phyloP scores from a whole-genome alignment of 2,329 filamentous ascomycete genomes.

The Falciphora oryzae region DNA sequence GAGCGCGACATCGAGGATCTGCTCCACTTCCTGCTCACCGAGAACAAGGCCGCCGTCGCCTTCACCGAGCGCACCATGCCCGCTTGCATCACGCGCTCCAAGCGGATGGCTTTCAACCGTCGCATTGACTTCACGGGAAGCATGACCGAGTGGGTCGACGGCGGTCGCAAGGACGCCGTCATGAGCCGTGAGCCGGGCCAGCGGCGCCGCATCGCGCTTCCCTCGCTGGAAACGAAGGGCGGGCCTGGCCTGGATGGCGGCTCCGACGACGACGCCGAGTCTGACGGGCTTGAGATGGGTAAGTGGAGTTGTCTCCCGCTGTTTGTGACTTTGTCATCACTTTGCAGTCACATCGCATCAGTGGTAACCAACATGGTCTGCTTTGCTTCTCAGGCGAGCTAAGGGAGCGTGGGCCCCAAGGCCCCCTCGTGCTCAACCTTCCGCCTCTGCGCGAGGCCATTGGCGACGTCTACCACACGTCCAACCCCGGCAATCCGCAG shows the following conservation, averaged over 20 bases:
- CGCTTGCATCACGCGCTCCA: slow-evolving; percentile 21
- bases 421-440: background rate
- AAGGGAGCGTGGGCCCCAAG: slow-evolving; percentile 16
- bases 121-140: slow-evolving; percentile 19
- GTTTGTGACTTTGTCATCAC: background rate
- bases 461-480: background rate
- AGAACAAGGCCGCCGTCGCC: slow-evolving; percentile 19
- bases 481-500: background rate
- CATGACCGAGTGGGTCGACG: slow-evolving; percentile 19
- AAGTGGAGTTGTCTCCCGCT: background rate
- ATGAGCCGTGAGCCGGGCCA: background rate
- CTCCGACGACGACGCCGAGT: background rate
- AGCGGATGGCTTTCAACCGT: slow-evolving; percentile 22
- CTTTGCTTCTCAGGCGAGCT: background rate
- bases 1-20: slow-evolving; percentile 21
- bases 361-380: background rate
- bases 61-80: slow-evolving; percentile 21
- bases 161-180: slow-evolving; percentile 5
- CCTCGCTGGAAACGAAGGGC: background rate
- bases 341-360: background rate
- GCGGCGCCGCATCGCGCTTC: background rate
- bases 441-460: background rate
- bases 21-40: slow-evolving; percentile 19
- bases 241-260: background rate
- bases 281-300: background rate